Conservation (phyloP, 2,329 filamentous ascomycete genomes). For the Lecanicillium sp. region DNA sequence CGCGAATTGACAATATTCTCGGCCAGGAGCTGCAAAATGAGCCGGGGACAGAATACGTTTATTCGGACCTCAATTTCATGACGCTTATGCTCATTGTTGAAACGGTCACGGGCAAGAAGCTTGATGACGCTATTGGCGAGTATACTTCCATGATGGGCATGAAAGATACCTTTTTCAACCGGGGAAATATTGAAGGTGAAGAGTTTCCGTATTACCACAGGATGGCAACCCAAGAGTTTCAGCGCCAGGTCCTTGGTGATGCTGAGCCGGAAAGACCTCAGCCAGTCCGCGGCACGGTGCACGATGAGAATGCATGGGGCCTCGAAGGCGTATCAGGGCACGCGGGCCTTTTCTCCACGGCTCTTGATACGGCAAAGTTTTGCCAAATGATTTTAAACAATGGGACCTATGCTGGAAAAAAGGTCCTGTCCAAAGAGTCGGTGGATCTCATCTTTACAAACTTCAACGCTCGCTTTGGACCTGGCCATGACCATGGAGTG, state of each 20-base stretch:
- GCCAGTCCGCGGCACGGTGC: slow-evolving; percentile 27
- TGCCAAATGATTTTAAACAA: slow-evolving; percentile 29
- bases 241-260: slow-evolving; percentile 19
- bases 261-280: slow-evolving; percentile 24
- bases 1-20: slow-evolving; percentile 18
- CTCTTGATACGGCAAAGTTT: slow-evolving; percentile 19
- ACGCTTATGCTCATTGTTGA: slow-evolving; percentile 21
- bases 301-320: slow-evolving; percentile 27
- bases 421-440: slow-evolving; percentile 17
- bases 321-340: slow-evolving; percentile 25
- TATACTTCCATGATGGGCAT: slow-evolving; percentile 19
- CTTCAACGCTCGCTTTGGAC: slow-evolving; percentile 19
- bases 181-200: slow-evolving; percentile 20
- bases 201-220: slow-evolving; percentile 15
- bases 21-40: slow-evolving; percentile 15
- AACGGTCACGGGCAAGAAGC: slow-evolving; percentile 15
- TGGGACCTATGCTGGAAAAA: slow-evolving; percentile 22
- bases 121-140: slow-evolving; percentile 18
- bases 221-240: slow-evolving; percentile 23
- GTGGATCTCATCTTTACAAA: slow-evolving; percentile 25
- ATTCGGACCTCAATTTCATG: slow-evolving; percentile 28
- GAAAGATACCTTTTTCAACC: slow-evolving; percentile 23
- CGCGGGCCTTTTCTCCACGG: slow-evolving; percentile 26
- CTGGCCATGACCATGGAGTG: slow-evolving; percentile 17
- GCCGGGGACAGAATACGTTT: slow-evolving; percentile 20